Conservation (phyloP, 352 stramenopile genomes). For the Phytophthora sansomeana region DNA sequence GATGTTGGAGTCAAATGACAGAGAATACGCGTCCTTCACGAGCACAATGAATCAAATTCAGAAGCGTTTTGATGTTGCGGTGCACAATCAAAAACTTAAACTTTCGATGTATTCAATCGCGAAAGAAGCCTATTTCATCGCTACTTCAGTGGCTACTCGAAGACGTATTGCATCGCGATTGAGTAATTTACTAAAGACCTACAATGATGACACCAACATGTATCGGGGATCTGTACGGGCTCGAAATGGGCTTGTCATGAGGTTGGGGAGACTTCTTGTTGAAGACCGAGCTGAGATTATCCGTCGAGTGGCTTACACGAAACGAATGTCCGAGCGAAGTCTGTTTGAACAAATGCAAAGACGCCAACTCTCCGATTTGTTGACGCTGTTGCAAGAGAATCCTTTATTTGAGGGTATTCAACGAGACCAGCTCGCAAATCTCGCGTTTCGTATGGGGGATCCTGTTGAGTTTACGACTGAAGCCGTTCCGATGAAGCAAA, state of each 20-base stretch:
- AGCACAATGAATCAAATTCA: constrained; percentile 19
- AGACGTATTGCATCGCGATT: constrained; percentile 19
- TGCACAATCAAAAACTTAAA: constrained; percentile 2
- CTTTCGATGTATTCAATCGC: constrained; percentile 19
- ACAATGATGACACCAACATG: constrained; percentile 13
- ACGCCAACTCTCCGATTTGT: constrained; percentile 22
- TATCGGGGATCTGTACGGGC: constrained; percentile 14
- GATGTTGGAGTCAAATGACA: constrained; percentile 14
- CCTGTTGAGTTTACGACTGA: constrained; percentile 20
- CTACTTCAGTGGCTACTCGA: constrained; percentile 14
- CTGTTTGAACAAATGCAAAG: constrained; percentile 22
- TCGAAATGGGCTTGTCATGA: constrained; percentile 26
- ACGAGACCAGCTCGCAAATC: constrained; percentile 23
- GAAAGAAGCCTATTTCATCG: constrained; percentile 16
- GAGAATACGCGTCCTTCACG: neutral
- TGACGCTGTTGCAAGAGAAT: constrained; percentile 20
- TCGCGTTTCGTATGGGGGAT: constrained; percentile 22
- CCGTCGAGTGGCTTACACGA: constrained; percentile 41
- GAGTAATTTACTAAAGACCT: constrained; percentile 19
- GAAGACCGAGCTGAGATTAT: constrained; percentile 48
- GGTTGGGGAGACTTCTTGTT: constrained; percentile 32
- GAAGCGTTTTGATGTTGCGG: constrained; percentile 14
- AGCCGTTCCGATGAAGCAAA: neutral
- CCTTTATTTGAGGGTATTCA: constrained; percentile 27
- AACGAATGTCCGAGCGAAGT: constrained; percentile 16